Percentiles rank a stretch among this genome's conserved stretches.
Conservation (phyloP, 176 grass and related monocot species). For the sorghum (Sorghum bicolor) region DNA sequence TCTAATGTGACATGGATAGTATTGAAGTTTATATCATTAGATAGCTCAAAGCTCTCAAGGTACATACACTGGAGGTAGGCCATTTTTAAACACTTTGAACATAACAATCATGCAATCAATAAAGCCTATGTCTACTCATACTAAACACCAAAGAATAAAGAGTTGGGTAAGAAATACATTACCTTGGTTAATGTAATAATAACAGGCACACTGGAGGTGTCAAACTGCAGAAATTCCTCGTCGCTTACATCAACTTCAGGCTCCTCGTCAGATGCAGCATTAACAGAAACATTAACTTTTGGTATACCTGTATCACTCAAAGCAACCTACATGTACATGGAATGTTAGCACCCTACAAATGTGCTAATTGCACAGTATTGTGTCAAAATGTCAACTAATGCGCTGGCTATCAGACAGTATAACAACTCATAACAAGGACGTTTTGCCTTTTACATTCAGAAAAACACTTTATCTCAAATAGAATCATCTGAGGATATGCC, state of each 20-base stretch:
- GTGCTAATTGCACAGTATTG: not conserved
- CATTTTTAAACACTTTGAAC: not conserved
- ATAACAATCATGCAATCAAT: not conserved
- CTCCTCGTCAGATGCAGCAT: slow-evolving; percentile 56
- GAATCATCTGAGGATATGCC: not conserved
- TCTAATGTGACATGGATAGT: not conserved
- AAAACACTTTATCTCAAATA: not conserved
- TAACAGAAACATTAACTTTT: slow-evolving; percentile 75
- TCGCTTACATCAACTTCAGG: slow-evolving; percentile 85
- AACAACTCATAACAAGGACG: too few species aligned
- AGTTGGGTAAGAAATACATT: not conserved
- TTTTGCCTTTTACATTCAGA: too few species aligned
- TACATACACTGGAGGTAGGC: not conserved
- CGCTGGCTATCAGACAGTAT: not conserved
- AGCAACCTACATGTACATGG: slow-evolving; percentile 55
- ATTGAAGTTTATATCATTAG: not conserved
- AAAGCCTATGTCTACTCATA: not conserved
- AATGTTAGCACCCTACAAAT: slow-evolving; percentile 3
- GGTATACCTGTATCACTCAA: slow-evolving; percentile 92
- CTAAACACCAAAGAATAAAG: not conserved
- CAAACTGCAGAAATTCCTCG: slow-evolving; percentile 93
- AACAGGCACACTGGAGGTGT: slow-evolving; percentile 83
- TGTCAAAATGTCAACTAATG: slow-evolving; percentile 8
- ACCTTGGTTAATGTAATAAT: slow-evolving; percentile 93
- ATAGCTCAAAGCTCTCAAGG: not conserved